phyloP scores from a whole-genome alignment of 129 eudicot genomes.

The Dittrichia graveolens region DNA sequence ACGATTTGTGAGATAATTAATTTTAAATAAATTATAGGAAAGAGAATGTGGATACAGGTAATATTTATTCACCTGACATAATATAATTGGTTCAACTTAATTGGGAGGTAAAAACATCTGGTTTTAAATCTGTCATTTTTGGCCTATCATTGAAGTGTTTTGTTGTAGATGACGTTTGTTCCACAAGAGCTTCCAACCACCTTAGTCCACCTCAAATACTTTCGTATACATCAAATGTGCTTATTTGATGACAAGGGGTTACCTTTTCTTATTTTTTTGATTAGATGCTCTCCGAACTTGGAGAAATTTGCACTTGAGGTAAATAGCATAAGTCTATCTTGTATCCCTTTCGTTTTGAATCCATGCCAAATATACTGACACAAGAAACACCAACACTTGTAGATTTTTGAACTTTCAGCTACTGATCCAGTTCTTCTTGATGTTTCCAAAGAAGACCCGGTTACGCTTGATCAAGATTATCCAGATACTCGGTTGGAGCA shows the following conservation, averaged over 20 bases:
- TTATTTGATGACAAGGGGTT: background rate
- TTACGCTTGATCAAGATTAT: background rate
- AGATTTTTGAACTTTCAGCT: background rate
- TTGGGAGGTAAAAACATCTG: background rate
- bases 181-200: constrained; percentile 14
- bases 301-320: constrained; percentile 22
- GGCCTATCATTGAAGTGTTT: background rate
- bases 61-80: background rate
- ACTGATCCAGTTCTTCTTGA: background rate
- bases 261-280: background rate
- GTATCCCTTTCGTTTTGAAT: background rate
- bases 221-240: background rate
- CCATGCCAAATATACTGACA: constrained; percentile 1
- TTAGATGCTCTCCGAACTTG: constrained; percentile 17
- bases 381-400: background rate
- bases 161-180: background rate
- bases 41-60: too few relatives aligned
- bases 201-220: constrained; percentile 23
- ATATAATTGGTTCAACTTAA: background rate
- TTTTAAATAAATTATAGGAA: too few relatives aligned
- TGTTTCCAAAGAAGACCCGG: too few relatives aligned
- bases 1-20: too few relatives aligned
- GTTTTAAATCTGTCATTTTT: constrained; percentile 6
- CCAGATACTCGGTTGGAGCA: background rate
- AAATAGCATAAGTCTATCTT: constrained; percentile 2